Conservation (phyloP, 768 basidiomycete species). For the Leucocoprinus birnbaumii region DNA sequence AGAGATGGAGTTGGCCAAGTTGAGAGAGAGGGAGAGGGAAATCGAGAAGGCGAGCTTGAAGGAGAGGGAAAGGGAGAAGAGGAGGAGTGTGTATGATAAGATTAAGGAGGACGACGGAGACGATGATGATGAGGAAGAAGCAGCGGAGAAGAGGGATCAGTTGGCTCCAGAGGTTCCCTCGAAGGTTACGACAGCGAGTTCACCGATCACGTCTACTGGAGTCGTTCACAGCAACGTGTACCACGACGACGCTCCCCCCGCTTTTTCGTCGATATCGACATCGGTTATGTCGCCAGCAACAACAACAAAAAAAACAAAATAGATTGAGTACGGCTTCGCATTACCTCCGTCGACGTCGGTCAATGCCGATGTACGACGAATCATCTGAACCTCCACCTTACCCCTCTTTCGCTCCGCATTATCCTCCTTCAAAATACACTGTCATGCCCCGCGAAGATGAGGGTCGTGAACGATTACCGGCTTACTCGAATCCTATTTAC, state of each 20-base stretch:
- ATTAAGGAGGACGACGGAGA: slow-evolving; percentile 3
- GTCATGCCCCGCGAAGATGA: slow-evolving; percentile 73
- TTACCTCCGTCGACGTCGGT: slow-evolving; percentile 55
- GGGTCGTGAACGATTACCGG: slow-evolving; percentile 75
- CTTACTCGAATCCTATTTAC: slow-evolving; percentile 80
- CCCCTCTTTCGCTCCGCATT: slow-evolving; percentile 36
- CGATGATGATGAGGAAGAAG: neutral
- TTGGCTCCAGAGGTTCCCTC: neutral
- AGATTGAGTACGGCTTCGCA: slow-evolving; percentile 29
- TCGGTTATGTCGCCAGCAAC: slow-evolving; percentile 9
- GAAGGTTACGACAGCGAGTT: neutral
- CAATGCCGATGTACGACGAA: slow-evolving; percentile 67
- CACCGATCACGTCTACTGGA: neutral
- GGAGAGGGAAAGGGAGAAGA: slow-evolving; percentile 3
- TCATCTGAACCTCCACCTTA: slow-evolving; percentile 67
- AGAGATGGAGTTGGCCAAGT: slow-evolving; percentile 26
- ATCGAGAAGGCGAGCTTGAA: slow-evolving; percentile 10
- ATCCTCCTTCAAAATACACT: slow-evolving; percentile 16
- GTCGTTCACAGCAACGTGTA: neutral
- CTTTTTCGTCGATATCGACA: slow-evolving; percentile 1
- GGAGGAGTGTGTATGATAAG: slow-evolving; percentile 8
- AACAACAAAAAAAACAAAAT: slow-evolving; percentile 22
- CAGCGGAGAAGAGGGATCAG: neutral
- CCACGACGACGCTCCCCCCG: neutral
- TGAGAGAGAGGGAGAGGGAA: slow-evolving; percentile 22